Evolutionary conservation across 2,329 filamentous ascomycete species (phyloP), one percentile per base, ranked within the genome.

Genomic region (Diaporthe longicolla): DNA sequence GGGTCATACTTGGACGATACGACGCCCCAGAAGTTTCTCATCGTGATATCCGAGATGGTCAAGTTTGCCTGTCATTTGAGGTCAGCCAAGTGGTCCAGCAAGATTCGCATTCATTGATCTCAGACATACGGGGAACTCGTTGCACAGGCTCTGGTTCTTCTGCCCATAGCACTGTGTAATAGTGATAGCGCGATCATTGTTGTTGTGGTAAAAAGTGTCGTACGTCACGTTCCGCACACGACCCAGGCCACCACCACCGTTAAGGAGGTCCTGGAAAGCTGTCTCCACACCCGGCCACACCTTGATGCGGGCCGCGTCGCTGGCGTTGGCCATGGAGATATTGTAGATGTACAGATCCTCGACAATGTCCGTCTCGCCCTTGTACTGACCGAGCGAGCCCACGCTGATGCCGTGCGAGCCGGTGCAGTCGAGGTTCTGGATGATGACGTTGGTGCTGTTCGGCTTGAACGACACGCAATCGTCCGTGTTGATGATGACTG

Each of bases 301-400:
- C 82, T 92, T 92, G 83, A 92, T 92, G 72, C 90, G 88, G 0
- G 90, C 90, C 58, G 89, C 89, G 76, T 92, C 88, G 24, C 73
- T 74, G 6, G 77, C 72, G 55, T 76, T 70, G 55, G 72, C 59
- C 79, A 81, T 78, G 65, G 74, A 78, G 1, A 82, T 83, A 11
- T 82, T 80, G 17, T 79, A 79, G 29, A 86, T 83, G 48, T 84
- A 83, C 32, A 87, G 76, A 70, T 87, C 86, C 66, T 81, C 76
- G 21, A 88, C 86, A 0, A 79, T 80, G 73, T 87, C 85, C n/a
- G 80, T 78, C 55, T 61, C 71, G 6, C 76, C 76, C 9, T 78
- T 78, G 10, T 77, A 78, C 52, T 82, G 82, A 0, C 85, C 86
- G 8, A 88, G 78, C 2, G 83, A 86, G 5, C 86, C 87, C 7